Evolutionary conservation across 176 grass and related monocot species (phyloP), one percentile per base, ranked within the genome.

Genomic region (Aegilops tauschii): DNA sequence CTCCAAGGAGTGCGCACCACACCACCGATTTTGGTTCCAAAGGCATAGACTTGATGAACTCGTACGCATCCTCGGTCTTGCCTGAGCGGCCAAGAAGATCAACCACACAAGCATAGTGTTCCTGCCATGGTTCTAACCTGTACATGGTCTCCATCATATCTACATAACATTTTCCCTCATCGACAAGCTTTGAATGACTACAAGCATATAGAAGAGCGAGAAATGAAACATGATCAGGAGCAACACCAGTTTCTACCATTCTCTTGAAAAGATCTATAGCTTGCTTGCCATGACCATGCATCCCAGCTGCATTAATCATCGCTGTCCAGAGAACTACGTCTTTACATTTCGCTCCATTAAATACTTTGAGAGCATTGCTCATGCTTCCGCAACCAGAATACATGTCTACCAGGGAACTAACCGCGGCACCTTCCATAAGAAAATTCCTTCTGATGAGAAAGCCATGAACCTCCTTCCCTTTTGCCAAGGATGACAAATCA

Each of bases 391-490:
- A 98, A 62, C 84, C 90, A 54, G 96, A 91, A 76, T 95, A 98
- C 96, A 98, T 98, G 70, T 94, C 86, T 62, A 95, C 82, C 4
- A 98, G 92, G 25, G 92, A 92, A 82, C 88, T 96, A 82, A 84
- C 68, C 16, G 91, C 12, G 12, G 88, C 75, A 63, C 84, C 91
- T 76, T 92, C 83, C 18, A 81, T 73, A 28, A 62, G 62, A 88
- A 92, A 86, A 13, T 80, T 84, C 39, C 90, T 89, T 87, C 96
- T 87, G 30, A 91, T 73, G 79, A 95, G 79, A 90, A 91, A 95
- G 64, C 90, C 93, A 88, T 98, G 93, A 82, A 98, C 83, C 81
- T 98, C 92, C 80, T 94, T 94, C 23, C 96, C 96, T 92, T 96
- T 95, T 20, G 30, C 71, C 75, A 94, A 80, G 39, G 87, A 94